These are phyloP conservation scores for Diddensiella caesifluorescens DNA, from an alignment of 805 yeast species.

Conservation along the genomic window DNA sequence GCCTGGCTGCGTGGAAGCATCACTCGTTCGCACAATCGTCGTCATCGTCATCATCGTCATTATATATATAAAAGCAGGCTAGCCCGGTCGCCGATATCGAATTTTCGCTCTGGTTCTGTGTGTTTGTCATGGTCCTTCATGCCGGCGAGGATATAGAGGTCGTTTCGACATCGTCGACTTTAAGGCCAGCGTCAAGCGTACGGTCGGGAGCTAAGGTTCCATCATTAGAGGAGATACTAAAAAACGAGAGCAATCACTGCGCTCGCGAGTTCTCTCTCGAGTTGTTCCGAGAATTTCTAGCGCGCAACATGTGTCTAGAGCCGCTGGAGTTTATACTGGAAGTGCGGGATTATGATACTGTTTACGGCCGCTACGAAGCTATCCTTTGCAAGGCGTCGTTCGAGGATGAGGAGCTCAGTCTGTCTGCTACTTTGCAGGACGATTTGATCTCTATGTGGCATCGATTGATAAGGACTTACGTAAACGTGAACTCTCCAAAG, in stretches of 20 bases:
- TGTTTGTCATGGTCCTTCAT: too few species aligned
- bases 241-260: neutral
- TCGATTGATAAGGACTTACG: conserved; percentile 26
- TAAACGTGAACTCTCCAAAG: conserved; percentile 23
- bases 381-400: neutral
- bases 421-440: conserved; percentile 3
- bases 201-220: neutral
- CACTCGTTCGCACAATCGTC: too few species aligned
- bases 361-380: conserved; percentile 2
- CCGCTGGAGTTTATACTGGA: conserved; percentile 30
- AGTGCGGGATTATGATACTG: conserved; percentile 22
- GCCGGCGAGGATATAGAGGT: neutral
- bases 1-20: too few species aligned
- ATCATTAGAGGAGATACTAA: neutral
- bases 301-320: conserved; percentile 24
- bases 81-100: too few species aligned
- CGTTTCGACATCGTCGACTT: neutral
- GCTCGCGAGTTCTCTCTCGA: neutral
- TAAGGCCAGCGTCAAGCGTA: neutral
- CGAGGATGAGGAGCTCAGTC: conserved; percentile 4
- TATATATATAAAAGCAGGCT: too few species aligned
- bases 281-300: neutral
- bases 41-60: too few species aligned
- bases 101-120: too few species aligned
- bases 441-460: conserved; percentile 21